A percentile compares a stretch with the other conserved stretches of the same genome.
phyloP scores from a whole-genome alignment of 2,329 filamentous ascomycete genomes.

The Torrubiellomyces zombiae region DNA sequence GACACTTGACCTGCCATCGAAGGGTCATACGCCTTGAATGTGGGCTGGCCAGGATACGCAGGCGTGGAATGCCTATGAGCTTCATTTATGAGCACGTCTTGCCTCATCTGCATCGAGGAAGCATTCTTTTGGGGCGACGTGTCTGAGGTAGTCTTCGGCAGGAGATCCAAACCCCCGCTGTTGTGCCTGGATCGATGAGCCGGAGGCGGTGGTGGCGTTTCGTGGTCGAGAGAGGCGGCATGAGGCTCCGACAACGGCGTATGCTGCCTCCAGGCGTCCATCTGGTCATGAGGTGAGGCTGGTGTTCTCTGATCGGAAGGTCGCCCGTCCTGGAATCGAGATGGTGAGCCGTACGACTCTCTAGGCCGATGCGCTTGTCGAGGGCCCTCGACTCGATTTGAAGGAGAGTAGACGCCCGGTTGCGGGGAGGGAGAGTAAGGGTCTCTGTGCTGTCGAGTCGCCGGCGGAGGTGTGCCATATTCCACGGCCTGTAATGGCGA shows the following conservation, averaged over 20 bases:
- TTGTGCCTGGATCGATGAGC: slow-evolving; percentile 33
- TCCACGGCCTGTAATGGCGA: slow-evolving; percentile 37
- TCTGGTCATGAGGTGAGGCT: slow-evolving; percentile 18
- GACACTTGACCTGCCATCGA: slow-evolving; percentile 24
- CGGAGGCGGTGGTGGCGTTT: slow-evolving; percentile 38
- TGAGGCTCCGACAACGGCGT: slow-evolving; percentile 16
- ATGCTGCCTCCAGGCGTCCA: slow-evolving; percentile 19
- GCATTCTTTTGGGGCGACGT: slow-evolving; percentile 23
- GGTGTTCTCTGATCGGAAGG: slow-evolving; percentile 16
- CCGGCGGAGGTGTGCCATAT: slow-evolving; percentile 25
- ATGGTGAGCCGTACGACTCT: slow-evolving; percentile 19
- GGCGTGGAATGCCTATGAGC: slow-evolving; percentile 35
- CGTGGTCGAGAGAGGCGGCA: slow-evolving; percentile 21
- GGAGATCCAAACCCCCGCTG: slow-evolving; percentile 24
- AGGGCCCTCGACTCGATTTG: slow-evolving; percentile 9
- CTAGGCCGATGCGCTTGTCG: slow-evolving; percentile 16
- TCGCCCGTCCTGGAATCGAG: slow-evolving; percentile 19
- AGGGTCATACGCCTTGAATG: slow-evolving; percentile 34
- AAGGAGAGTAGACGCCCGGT: slow-evolving; percentile 6
- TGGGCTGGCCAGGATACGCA: slow-evolving; percentile 35
- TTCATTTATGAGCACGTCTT: slow-evolving; percentile 39
- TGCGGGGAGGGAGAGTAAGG: slow-evolving; percentile 19
- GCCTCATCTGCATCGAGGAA: slow-evolving; percentile 36
- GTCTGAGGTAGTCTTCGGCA: slow-evolving; percentile 24
- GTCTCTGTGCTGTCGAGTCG: slow-evolving; percentile 17